Evolutionary conservation across 495 filamentous ascomycete species (phyloP).

Genomic region (Trichoderma orchidacearum): DNA sequence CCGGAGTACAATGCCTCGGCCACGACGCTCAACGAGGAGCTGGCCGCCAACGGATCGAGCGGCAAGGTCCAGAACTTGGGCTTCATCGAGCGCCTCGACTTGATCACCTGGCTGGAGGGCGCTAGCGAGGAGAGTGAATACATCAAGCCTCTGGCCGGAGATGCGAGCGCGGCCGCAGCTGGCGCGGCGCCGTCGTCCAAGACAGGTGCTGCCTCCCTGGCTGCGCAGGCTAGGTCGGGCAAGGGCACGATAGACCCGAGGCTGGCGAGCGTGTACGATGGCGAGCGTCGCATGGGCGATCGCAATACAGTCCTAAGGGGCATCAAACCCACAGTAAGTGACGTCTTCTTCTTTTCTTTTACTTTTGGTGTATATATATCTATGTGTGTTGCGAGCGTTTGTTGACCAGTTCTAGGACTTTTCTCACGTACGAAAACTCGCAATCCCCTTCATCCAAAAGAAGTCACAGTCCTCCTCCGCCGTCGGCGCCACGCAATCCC

Average conservation of each 20-base stretch:
- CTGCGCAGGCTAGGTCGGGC: slow-evolving; percentile 34
- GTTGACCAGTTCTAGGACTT: slow-evolving; percentile 54
- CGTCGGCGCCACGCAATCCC: slow-evolving; percentile 18
- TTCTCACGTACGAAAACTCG: slow-evolving; percentile 79
- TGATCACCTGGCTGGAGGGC: slow-evolving; percentile 85
- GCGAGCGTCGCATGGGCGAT: slow-evolving; percentile 83
- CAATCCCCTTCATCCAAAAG: slow-evolving; percentile 64
- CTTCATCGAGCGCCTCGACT: slow-evolving; percentile 79
- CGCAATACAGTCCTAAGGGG: slow-evolving; percentile 78
- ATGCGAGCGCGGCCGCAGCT: slow-evolving; percentile 28
- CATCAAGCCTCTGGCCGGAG: slow-evolving; percentile 67
- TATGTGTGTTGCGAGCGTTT: no score
- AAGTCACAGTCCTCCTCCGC: slow-evolving; percentile 24
- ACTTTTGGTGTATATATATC: no score
- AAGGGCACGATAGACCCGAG: slow-evolving; percentile 60
- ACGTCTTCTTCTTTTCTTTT: no score
- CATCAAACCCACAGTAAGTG: slow-evolving; percentile 74
- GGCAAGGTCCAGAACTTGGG: slow-evolving; percentile 65
- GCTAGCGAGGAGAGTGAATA: slow-evolving; percentile 80
- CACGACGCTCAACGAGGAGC: slow-evolving; percentile 65
- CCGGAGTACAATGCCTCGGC: slow-evolving; percentile 80
- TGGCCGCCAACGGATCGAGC: slow-evolving; percentile 40
- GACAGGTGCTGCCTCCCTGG: slow-evolving; percentile 37
- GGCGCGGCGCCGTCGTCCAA: slow-evolving; percentile 30
- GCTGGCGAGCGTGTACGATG: slow-evolving; percentile 75